These are phyloP conservation scores for Nannochloropsis gaditana DNA, from an alignment of 108 stramenopile species.

Conservation along the genomic window DNA sequence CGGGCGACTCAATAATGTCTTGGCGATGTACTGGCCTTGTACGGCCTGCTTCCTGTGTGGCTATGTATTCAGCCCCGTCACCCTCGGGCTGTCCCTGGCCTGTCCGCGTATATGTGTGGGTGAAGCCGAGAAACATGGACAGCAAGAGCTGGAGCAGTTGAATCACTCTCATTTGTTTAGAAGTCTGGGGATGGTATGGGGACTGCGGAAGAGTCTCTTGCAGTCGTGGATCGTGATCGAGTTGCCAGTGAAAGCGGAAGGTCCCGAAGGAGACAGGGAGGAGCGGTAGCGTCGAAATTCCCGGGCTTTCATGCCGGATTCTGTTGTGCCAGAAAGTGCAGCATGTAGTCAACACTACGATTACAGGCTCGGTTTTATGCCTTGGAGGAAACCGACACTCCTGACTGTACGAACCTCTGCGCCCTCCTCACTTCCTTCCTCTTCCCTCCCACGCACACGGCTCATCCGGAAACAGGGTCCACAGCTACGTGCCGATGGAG, in stretches of 20 bases:
- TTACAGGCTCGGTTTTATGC: too few relatives aligned
- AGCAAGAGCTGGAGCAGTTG: neutral
- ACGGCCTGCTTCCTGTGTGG: neutral
- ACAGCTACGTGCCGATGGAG: too few relatives aligned
- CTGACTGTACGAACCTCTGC: too few relatives aligned
- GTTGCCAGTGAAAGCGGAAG: neutral
- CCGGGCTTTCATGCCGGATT: too few relatives aligned
- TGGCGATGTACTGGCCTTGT: conserved; percentile 1
- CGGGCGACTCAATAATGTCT: neutral
- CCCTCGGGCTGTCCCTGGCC: neutral
- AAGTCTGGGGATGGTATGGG: neutral
- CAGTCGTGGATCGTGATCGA: conserved; percentile 13
- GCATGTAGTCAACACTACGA: too few relatives aligned
- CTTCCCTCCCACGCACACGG: too few relatives aligned
- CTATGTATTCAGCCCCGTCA: conserved; percentile 3
- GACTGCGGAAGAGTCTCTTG: conserved; percentile 12
- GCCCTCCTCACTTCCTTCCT: too few relatives aligned
- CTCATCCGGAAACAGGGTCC: too few relatives aligned
- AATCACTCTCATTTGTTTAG: neutral
- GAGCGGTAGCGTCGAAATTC: neutral
- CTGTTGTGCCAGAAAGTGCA: too few relatives aligned
- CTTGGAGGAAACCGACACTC: too few relatives aligned
- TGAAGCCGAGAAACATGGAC: neutral
- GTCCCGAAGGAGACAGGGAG: neutral
- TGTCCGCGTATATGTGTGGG: neutral